Conservation (phyloP, 768 basidiomycete species). For the Floccularia luteovirens region DNA sequence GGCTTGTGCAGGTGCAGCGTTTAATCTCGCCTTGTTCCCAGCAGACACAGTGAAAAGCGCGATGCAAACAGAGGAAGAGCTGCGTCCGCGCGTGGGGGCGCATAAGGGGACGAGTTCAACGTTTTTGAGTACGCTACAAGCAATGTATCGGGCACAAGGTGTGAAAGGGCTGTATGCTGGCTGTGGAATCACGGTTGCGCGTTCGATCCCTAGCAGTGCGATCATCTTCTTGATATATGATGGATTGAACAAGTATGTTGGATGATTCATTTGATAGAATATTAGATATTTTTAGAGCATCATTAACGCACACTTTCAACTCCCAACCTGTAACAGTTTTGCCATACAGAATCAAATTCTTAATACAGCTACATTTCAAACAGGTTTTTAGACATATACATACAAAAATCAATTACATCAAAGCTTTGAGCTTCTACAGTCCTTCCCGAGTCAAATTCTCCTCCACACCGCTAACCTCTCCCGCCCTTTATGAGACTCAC, state of each 20-base stretch:
- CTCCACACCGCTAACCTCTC: conserved; percentile 53
- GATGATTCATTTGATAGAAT: conserved; percentile 13
- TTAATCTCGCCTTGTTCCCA: conserved; percentile 80
- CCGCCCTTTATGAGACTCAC: conserved; percentile 31
- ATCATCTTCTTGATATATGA: conserved; percentile 90
- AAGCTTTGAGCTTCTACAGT: not conserved
- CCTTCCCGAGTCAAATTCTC: conserved; percentile 5
- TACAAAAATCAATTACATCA: not conserved
- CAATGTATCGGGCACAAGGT: conserved; percentile 71
- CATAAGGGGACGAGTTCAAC: conserved; percentile 24
- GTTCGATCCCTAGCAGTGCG: conserved; percentile 80
- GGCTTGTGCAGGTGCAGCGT: conserved; percentile 71
- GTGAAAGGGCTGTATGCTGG: conserved; percentile 79
- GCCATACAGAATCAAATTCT: too few relatives aligned
- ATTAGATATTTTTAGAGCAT: not conserved
- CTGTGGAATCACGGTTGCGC: conserved; percentile 79
- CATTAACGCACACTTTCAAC: too few relatives aligned
- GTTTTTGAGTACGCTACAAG: conserved; percentile 51
- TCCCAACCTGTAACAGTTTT: too few relatives aligned
- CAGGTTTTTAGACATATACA: too few relatives aligned
- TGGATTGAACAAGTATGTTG: conserved; percentile 42
- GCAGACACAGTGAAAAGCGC: conserved; percentile 88
- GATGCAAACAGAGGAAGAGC: conserved; percentile 85
- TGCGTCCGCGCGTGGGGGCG: conserved; percentile 26
- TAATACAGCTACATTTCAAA: too few relatives aligned